Conservation (phyloP, 768 basidiomycete genomes). For the Podaxis pistillaris region DNA sequence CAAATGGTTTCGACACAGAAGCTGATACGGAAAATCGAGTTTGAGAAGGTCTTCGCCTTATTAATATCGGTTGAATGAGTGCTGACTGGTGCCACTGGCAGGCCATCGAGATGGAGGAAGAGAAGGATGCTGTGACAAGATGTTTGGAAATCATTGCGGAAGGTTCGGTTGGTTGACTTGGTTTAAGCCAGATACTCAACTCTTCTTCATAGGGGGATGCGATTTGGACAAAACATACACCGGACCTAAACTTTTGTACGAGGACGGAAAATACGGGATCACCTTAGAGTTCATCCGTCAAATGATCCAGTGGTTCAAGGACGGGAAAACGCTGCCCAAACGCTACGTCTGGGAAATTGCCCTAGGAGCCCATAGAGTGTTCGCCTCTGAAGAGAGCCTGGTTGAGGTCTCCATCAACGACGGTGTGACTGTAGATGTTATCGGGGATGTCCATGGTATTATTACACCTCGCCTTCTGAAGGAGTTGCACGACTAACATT, state of each 20-base stretch:
- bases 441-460: slow-evolving; percentile 94
- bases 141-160: slow-evolving; percentile 79
- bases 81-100: slow-evolving; percentile 23
- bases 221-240: slow-evolving; percentile 70
- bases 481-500: slow-evolving; percentile 1
- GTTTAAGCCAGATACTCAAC: neutral
- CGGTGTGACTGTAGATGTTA: slow-evolving; percentile 85
- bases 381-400: slow-evolving; percentile 77
- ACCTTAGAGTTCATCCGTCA: slow-evolving; percentile 74
- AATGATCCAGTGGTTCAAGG: slow-evolving; percentile 93
- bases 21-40: slow-evolving; percentile 84
- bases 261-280: slow-evolving; percentile 70
- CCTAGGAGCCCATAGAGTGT: slow-evolving; percentile 75
- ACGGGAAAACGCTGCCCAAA: slow-evolving; percentile 87
- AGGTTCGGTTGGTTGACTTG: slow-evolving; percentile 40
- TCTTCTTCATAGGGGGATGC: slow-evolving; percentile 58
- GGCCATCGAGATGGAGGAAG: slow-evolving; percentile 93
- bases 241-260: slow-evolving; percentile 67
- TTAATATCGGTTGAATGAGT: neutral
- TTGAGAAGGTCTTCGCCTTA: slow-evolving; percentile 72
- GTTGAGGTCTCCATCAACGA: slow-evolving; percentile 74
- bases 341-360: slow-evolving; percentile 96
- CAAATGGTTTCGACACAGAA: slow-evolving; percentile 91
- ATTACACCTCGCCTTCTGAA: neutral
- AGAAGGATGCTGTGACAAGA: slow-evolving; percentile 72